phyloP scores from a whole-genome alignment of 495 filamentous ascomycete genomes.

The Thermothielavioides terrestris region DNA sequence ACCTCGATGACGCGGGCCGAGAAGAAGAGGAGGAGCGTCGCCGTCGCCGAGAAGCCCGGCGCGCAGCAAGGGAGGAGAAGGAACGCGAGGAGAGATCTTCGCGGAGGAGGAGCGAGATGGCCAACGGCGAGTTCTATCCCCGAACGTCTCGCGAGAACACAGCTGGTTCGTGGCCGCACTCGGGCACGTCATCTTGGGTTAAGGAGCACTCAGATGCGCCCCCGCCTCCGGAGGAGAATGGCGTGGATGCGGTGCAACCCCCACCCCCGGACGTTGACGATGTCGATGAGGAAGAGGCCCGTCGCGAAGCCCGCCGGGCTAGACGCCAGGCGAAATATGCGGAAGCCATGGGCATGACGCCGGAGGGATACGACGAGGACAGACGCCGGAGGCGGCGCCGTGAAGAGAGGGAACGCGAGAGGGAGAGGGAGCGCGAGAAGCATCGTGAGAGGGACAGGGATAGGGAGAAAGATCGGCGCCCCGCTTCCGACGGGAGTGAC shows the following conservation, averaged over 20 bases:
- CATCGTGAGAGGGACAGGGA: constrained; percentile 8
- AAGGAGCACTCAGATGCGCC: constrained; percentile 52
- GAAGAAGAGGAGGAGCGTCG: constrained; percentile 40
- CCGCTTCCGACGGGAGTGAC: constrained; percentile 38
- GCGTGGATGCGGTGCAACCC: constrained; percentile 13
- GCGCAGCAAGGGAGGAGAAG: constrained; percentile 29
- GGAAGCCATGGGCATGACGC: constrained; percentile 24
- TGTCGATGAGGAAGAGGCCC: constrained; percentile 37
- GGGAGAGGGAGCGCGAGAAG: constrained; percentile 11
- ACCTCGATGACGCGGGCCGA: constrained; percentile 3
- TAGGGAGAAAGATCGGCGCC: constrained; percentile 24
- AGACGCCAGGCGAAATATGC: constrained; percentile 38
- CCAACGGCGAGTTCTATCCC: constrained; percentile 38
- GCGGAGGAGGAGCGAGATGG: constrained; percentile 26
- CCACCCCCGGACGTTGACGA: constrained; percentile 12
- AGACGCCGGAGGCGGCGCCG: constrained; percentile 37
- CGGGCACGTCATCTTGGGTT: constrained; percentile 50
- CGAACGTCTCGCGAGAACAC: constrained; percentile 34
- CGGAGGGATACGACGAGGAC: constrained; percentile 34
- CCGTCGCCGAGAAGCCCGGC: constrained; percentile 40
- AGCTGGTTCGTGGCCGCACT: constrained; percentile 43
- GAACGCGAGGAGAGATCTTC: constrained; percentile 14
- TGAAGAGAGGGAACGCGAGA: constrained; percentile 31
- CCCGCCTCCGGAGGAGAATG: constrained; percentile 37
- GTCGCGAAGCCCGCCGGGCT: constrained; percentile 36